Evolutionary conservation across 805 yeast genomes (phyloP).

Genomic region (Kluyveromyces starmeri): DNA sequence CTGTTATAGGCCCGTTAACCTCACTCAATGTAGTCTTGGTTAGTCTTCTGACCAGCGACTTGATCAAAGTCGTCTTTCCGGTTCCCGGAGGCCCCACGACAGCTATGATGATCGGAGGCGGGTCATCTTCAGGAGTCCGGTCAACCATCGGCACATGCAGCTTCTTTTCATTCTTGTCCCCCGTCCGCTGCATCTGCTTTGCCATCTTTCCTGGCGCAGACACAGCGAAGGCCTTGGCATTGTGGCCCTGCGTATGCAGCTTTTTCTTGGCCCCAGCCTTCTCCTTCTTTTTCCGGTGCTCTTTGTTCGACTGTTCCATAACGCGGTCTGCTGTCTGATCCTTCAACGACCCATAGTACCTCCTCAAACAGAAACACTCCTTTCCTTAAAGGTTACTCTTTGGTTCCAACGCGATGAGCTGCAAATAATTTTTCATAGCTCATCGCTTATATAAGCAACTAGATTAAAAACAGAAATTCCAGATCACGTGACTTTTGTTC

Average conservation of each 20-base stretch:
- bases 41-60: constrained; percentile 77
- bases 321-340: too few relatives aligned
- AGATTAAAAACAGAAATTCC: too few relatives aligned
- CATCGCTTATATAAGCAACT: too few relatives aligned
- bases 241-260: constrained; percentile 77
- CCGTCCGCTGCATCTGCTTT: constrained; percentile 72
- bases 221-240: constrained; percentile 78
- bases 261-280: constrained; percentile 70
- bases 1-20: constrained; percentile 92
- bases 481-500: too few relatives aligned
- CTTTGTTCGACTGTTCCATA: constrained; percentile 63
- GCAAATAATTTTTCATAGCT: too few relatives aligned
- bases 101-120: constrained; percentile 93
- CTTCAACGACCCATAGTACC: too few relatives aligned
- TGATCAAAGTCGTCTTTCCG: constrained; percentile 88
- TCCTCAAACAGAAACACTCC: too few relatives aligned
- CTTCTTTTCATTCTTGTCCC: constrained; percentile 72
- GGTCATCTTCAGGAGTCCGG: constrained; percentile 93
- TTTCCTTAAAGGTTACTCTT: too few relatives aligned
- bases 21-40: constrained; percentile 82
- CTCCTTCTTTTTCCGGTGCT: constrained; percentile 60
- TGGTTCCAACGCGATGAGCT: too few relatives aligned
- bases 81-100: constrained; percentile 99
- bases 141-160: constrained; percentile 97
- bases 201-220: constrained; percentile 81